Base-by-base conservation (phyloP, 129 eudicot species). In the Silybum marianum region DNA sequence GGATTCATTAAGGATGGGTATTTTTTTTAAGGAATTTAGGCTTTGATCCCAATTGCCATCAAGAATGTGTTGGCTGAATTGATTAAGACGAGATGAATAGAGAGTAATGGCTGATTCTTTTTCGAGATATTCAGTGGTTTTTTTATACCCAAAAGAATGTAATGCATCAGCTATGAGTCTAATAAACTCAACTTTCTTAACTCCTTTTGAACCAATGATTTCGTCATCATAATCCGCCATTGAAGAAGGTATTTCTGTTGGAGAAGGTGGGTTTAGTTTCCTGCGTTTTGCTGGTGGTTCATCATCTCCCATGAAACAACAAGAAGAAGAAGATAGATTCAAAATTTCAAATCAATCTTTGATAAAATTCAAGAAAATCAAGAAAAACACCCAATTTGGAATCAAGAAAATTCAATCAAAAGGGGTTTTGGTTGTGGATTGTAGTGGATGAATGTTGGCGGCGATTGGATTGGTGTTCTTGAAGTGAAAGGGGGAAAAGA, bases 31-130 rank as follows among this genome's bases (percentile, higher is more conserved):
- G 9, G 85, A 76, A n/a, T 54, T 69, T 6, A 87, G 73, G 84
- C 98, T 91, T 75, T 91, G 83, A 78, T 93, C 94, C 97, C 98
- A 91, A 71, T 86, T 85, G 25, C 93, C 95, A 44, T 88, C 90
- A 83, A 76, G 88, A 81, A 93, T 84, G 26, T 85, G 90, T 80
- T 88, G 83, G 81, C 75, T 82, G 69, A 93, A 88, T 39, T 72
- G 78, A 63, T 14, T 75, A 28, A 89, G 88, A n/a, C 24, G 68
- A 68, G 81, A 21, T 11, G 98, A 85, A 26, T 78, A 89, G 69
- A 91, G 80, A 3, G 72, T 75, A 72, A 89, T 87, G 68, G 93
- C 95, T 0, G 98, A 93, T 78, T 93, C 98, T 58, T 85, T 86
- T 83, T 93, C 88, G 23, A 93, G 83, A 72, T 32, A 48, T 14